Conservation (phyloP, 169 alveolate genomes). For the Perkinsus marinus region DNA sequence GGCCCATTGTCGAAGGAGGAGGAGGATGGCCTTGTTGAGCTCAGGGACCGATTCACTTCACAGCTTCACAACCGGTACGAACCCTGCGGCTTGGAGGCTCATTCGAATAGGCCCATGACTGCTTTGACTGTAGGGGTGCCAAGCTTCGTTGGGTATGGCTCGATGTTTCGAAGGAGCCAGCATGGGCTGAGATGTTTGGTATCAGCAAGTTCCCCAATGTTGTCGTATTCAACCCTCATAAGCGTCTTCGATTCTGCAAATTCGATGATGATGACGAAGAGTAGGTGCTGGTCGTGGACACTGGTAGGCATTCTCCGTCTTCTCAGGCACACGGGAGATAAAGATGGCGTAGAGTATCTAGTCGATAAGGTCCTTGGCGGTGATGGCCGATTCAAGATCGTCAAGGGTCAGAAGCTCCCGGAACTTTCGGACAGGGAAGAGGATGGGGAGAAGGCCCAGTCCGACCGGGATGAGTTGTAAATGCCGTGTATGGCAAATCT, state of each 20-base stretch:
- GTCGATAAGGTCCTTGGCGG: neutral
- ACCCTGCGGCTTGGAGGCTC: neutral
- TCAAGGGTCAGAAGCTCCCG: neutral
- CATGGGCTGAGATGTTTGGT: slow-evolving; percentile 41
- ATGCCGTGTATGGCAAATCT: neutral
- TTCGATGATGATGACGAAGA: slow-evolving; percentile 32
- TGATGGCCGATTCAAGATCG: neutral
- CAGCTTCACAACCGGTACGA: neutral
- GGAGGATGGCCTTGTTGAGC: neutral
- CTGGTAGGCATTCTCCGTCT: neutral
- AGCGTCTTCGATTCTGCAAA: slow-evolving; percentile 47
- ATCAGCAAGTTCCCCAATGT: slow-evolving; percentile 48
- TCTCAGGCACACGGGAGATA: neutral
- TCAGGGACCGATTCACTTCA: neutral
- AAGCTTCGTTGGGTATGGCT: slow-evolving; percentile 64
- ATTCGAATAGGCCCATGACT: neutral
- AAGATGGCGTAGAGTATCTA: neutral
- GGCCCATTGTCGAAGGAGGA: neutral
- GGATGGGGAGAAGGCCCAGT: neutral
- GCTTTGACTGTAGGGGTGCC: slow-evolving; percentile 24
- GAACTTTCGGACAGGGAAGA: neutral
- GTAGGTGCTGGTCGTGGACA: neutral
- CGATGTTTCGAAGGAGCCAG: slow-evolving; percentile 45
- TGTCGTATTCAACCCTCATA: slow-evolving; percentile 57
- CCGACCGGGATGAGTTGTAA: neutral